These are phyloP conservation scores for Neurospora sp. DNA, from an alignment of 495 filamentous ascomycete genomes.

Conservation along the genomic window DNA sequence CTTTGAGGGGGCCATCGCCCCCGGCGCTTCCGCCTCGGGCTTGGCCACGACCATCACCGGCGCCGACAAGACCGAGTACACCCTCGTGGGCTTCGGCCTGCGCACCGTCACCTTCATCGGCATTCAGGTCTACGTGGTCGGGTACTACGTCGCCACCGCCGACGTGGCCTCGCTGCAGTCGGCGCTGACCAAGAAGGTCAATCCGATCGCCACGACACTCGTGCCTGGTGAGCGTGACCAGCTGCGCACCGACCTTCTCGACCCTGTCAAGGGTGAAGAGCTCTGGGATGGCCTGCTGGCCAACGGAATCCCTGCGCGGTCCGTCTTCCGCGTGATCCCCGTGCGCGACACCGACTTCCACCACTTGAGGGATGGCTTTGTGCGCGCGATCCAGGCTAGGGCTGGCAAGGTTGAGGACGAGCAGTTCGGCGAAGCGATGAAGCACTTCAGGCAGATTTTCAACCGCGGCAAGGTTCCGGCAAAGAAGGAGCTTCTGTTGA, in stretches of 20 bases:
- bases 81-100: slow-evolving; percentile 75
- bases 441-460: slow-evolving; percentile 67
- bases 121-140: slow-evolving; percentile 93
- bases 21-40: slow-evolving; percentile 8
- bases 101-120: slow-evolving; percentile 79
- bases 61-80: slow-evolving; percentile 51
- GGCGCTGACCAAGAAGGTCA: slow-evolving; percentile 38
- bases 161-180: slow-evolving; percentile 53
- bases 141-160: slow-evolving; percentile 72
- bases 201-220: slow-evolving; percentile 66
- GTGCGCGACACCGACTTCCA: slow-evolving; percentile 83
- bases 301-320: slow-evolving; percentile 50
- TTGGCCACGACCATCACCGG: slow-evolving; percentile 9
- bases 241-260: slow-evolving; percentile 56
- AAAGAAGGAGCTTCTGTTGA: slow-evolving; percentile 61
- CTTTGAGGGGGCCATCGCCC: slow-evolving; percentile 12
- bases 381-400: slow-evolving; percentile 69
- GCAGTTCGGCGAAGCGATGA: slow-evolving; percentile 58
- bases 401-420: slow-evolving; percentile 55
- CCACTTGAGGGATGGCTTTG: slow-evolving; percentile 85
- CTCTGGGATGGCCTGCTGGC: slow-evolving; percentile 65
- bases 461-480: slow-evolving; percentile 66
- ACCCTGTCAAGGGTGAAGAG: slow-evolving; percentile 53
- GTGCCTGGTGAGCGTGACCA: slow-evolving; percentile 67
- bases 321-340: slow-evolving; percentile 69